Conservation (phyloP, 306 rosid genomes). For the Lathyrus tuberosus region DNA sequence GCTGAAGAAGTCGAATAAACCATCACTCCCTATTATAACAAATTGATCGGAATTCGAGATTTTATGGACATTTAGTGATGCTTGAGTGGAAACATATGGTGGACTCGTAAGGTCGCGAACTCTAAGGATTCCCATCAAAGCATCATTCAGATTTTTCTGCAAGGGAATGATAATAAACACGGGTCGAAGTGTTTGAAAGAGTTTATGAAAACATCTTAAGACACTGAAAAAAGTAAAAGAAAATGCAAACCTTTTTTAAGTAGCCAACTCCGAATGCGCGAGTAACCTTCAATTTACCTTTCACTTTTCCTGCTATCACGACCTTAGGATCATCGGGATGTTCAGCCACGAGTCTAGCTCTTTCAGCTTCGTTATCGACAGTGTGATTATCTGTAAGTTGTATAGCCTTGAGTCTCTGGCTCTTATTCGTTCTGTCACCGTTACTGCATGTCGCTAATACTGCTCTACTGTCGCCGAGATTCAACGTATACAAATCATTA, state of each 20-base stretch:
- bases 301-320: conserved; percentile 74
- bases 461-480: conserved; percentile 94
- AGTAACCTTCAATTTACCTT: conserved; percentile 93
- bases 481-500: conserved; percentile 80
- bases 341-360: conserved; percentile 56
- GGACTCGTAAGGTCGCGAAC: conserved; percentile 89
- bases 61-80: conserved; percentile 72
- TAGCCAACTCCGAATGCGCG: conserved; percentile 99
- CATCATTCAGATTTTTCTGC: conserved; percentile 93
- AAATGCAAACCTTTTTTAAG: conserved; percentile 77
- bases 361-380: conserved; percentile 79
- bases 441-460: conserved; percentile 67
- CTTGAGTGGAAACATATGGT: conserved; percentile 86
- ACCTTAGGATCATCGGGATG: conserved; percentile 88
- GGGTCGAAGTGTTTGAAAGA: background rate
- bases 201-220: background rate
- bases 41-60: conserved; percentile 74
- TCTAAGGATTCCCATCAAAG: conserved; percentile 95
- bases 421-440: conserved; percentile 39
- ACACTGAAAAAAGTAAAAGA: background rate
- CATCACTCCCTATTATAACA: conserved; percentile 88
- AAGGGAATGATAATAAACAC: conserved; percentile 8
- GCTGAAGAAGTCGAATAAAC: conserved; percentile 94
- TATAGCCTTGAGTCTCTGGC: conserved; percentile 58
- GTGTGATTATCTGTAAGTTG: conserved; percentile 94